Base-by-base conservation (phyloP, 768 basidiomycete genomes). In the Podaxis rugospora region DNA sequence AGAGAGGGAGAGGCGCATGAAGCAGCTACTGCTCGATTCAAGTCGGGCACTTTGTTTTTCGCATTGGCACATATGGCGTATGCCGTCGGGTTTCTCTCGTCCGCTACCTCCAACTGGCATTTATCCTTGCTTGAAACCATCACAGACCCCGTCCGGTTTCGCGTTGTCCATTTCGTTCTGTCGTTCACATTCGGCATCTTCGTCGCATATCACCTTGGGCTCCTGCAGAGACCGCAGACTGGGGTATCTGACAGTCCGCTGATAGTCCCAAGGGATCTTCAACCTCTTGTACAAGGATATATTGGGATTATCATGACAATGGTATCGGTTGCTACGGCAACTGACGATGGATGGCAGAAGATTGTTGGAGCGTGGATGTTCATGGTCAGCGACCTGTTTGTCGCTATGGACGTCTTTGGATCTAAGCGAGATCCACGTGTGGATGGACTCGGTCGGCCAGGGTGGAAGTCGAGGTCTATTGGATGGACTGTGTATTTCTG, bases 281-380 rank as follows among this genome's bases (percentile, higher is more conserved):
- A 32, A 9, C 32, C 52, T 5, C 62, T 67, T 21, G 66, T 71
- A 5, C 40, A 36, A 27, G 52, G 51, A 14, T 71, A 71, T 50
- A 57, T 68, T 5, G 49, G 57, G 1, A 65, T 70, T 18, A 66
- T 68, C 47, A 57, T 67, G 42, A 65, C 59, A 2, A 70, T 70
- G 68, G 68, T 70, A 36, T 67, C 64, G 5, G 66, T 65, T 18
- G 69, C 70, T n/a, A 70, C 66, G 23, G 69, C 67, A 18, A 69
- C 70, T 10, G 70, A 70, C 57, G 39, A 40, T 25, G 69, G 67
- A 23, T 55, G 55, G 36, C 67, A 69, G 44, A 65, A 55, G 46
- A 69, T 63, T 32, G 42, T 64, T 2, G 63, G 67, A 7, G 66
- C 67, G 1, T 68, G 69, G 67, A 57, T 66, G 21, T 66, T 69